Evolutionary conservation across 192 early-diverging fungal genomes (phyloP).

Genomic region (Chytriomyces sp.): DNA sequence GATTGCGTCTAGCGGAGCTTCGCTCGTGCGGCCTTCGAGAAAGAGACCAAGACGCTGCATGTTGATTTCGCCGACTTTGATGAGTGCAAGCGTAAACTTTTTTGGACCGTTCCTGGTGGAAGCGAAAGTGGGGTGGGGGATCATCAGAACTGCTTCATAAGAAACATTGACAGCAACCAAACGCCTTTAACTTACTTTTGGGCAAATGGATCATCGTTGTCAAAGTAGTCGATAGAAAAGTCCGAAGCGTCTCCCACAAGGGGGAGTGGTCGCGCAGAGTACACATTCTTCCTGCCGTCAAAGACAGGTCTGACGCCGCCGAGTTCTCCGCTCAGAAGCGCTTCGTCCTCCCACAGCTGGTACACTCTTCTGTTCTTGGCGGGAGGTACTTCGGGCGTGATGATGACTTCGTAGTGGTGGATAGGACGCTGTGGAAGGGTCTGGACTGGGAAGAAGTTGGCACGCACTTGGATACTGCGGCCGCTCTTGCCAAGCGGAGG

Average conservation of each 20-base stretch:
- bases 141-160: background rate
- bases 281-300: constrained; percentile 85
- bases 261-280: constrained; percentile 60
- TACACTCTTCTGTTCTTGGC: constrained; percentile 74
- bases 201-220: constrained; percentile 53
- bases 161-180: background rate
- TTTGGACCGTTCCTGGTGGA: constrained; percentile 48
- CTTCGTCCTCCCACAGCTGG: constrained; percentile 63
- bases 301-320: constrained; percentile 71
- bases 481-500: constrained; percentile 50
- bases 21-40: constrained; percentile 49
- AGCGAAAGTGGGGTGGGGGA: background rate
- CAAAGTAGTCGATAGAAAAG: constrained; percentile 67
- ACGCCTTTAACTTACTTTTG: constrained; percentile 7
- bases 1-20: constrained; percentile 60
- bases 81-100: constrained; percentile 69
- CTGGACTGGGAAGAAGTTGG: constrained; percentile 82
- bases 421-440: constrained; percentile 68
- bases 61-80: constrained; percentile 69
- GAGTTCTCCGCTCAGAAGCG: constrained; percentile 57
- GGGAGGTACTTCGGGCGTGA: constrained; percentile 79
- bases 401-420: constrained; percentile 88
- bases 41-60: constrained; percentile 55
- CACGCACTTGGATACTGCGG: constrained; percentile 51
- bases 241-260: constrained; percentile 56